Percentiles rank a stretch among this genome's conserved stretches.
phyloP scores from a whole-genome alignment of 2,329 filamentous ascomycete genomes.

The Sporothrix curviconia region DNA sequence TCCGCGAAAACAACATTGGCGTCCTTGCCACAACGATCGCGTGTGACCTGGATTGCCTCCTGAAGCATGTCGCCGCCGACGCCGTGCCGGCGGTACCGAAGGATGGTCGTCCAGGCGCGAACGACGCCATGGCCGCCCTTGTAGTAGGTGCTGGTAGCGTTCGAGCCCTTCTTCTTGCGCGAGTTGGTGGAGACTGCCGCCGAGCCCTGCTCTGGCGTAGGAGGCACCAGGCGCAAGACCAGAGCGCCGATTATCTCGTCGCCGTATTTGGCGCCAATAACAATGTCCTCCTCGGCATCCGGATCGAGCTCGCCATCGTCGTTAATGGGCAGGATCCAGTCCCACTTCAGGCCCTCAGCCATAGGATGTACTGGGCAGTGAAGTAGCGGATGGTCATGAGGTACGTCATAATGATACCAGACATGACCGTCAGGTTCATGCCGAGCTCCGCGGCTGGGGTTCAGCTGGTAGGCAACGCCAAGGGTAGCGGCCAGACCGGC shows the following conservation, averaged over 20 bases:
- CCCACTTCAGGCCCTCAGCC: constrained; percentile 55
- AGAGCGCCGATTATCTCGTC: constrained; percentile 63
- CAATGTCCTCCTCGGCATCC: constrained; percentile 43
- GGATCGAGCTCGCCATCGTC: constrained; percentile 20
- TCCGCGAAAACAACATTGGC: constrained; percentile 65
- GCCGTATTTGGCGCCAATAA: constrained; percentile 63
- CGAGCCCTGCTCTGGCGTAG: neutral
- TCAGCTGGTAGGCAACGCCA: constrained; percentile 39
- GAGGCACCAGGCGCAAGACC: constrained; percentile 58
- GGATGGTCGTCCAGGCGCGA: constrained; percentile 72
- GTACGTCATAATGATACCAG: constrained; percentile 56
- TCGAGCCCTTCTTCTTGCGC: constrained; percentile 10
- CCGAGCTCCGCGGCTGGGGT: constrained; percentile 43
- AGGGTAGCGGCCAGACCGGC: constrained; percentile 40
- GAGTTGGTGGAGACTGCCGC: neutral
- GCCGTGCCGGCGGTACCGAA: constrained; percentile 62
- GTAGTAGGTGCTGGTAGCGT: constrained; percentile 26
- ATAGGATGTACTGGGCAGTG: constrained; percentile 56
- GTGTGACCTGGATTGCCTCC: constrained; percentile 62
- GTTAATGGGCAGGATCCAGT: constrained; percentile 45
- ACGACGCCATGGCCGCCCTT: constrained; percentile 63
- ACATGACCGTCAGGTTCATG: constrained; percentile 49
- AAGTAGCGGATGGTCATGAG: constrained; percentile 55
- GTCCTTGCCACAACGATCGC: constrained; percentile 61
- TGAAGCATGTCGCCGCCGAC: constrained; percentile 66